Percentiles rank a stretch among this genome's conserved stretches.
Conservation (phyloP, 495 filamentous ascomycete genomes). For the Polyplosphaeria fusca region DNA sequence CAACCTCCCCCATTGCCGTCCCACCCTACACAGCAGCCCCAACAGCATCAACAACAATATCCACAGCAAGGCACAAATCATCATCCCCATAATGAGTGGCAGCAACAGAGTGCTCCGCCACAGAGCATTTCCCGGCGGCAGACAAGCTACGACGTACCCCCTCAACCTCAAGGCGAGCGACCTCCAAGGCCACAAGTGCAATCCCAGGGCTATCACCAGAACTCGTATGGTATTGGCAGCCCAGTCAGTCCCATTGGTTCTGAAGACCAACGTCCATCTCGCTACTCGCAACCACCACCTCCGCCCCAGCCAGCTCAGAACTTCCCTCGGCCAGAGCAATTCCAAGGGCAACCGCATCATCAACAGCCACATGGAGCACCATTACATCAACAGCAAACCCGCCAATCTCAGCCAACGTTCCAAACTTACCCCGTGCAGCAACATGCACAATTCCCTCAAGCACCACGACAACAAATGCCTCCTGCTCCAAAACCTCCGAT, state of each 20-base stretch:
- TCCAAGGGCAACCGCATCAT: background rate
- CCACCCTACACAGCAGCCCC: constrained; percentile 20
- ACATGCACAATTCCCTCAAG: constrained; percentile 17
- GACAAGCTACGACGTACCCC: constrained; percentile 22
- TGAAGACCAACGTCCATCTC: constrained; percentile 15
- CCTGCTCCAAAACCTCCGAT: constrained; percentile 39
- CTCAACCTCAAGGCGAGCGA: constrained; percentile 3
- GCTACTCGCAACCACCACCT: constrained; percentile 23
- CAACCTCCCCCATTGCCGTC: constrained; percentile 33
- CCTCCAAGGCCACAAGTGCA: constrained; percentile 22
- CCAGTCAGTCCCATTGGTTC: constrained; percentile 33
- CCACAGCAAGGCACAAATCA: constrained; percentile 10
- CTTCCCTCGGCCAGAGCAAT: constrained; percentile 13
- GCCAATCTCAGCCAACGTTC: background rate
- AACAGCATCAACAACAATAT: constrained; percentile 16
- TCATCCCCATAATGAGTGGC: constrained; percentile 14
- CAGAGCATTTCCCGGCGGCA: constrained; percentile 17
- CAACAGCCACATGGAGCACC: constrained; percentile 1
- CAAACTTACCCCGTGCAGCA: constrained; percentile 4
- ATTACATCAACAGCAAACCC: constrained; percentile 9
- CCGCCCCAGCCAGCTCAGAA: constrained; percentile 3
- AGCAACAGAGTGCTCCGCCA: constrained; percentile 5
- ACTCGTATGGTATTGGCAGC: constrained; percentile 29
- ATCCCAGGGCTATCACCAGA: constrained; percentile 9
- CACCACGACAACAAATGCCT: constrained; percentile 19